Conservation (phyloP, 306 rosid genomes). For the Comarum palustre region DNA sequence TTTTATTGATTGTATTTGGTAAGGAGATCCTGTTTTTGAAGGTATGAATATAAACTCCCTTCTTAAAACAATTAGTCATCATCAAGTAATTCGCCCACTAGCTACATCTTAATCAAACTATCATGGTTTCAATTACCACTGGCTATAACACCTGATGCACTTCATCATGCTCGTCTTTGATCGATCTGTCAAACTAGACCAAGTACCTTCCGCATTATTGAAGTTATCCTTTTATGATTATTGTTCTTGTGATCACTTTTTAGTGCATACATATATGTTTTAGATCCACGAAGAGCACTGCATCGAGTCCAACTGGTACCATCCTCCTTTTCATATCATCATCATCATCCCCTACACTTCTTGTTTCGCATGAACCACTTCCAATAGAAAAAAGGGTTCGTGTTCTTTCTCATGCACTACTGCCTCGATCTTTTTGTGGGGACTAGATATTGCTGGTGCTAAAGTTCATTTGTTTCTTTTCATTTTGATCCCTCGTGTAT, state of each 20-base stretch:
- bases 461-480: constrained; percentile 14
- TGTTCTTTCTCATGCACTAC: constrained; percentile 3
- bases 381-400: not conserved
- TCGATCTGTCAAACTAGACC: constrained; percentile 18
- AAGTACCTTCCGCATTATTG: constrained; percentile 30
- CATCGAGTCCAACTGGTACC: not conserved
- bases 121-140: constrained; percentile 18
- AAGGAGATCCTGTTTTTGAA: too few species aligned
- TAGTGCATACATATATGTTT: too few species aligned
- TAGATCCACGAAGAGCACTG: constrained; percentile 23
- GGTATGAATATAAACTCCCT: too few species aligned
- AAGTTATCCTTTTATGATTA: constrained; percentile 9
- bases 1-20: too few species aligned
- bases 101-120: constrained; percentile 7
- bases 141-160: constrained; percentile 1
- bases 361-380: constrained; percentile 10
- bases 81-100: constrained; percentile 3
- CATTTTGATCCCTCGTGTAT: not conserved
- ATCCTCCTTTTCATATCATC: constrained; percentile 16
- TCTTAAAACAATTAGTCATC: not conserved
- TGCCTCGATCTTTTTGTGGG: constrained; percentile 13
- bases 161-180: constrained; percentile 2
- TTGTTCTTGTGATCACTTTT: constrained; percentile 22
- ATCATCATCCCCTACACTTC: not conserved
- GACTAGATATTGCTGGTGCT: not conserved